A percentile compares a stretch with the other conserved stretches of the same genome.
Conservation (phyloP, 1,284 basidiomycete species). For the Coniferiporia sulphurascens region DNA sequence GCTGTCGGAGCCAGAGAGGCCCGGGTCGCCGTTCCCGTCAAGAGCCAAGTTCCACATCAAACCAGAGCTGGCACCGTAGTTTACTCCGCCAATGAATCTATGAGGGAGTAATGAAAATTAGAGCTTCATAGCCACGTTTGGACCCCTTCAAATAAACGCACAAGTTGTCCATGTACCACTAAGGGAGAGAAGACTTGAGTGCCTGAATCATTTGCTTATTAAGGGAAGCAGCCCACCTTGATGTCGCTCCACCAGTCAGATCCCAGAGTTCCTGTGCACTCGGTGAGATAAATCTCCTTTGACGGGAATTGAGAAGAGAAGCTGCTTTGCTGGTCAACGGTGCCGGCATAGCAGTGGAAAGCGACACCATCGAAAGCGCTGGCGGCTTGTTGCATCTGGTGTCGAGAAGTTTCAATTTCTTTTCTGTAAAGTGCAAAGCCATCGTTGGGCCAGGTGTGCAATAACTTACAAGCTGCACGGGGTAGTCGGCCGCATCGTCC, state of each 20-base stretch:
- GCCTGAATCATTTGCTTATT: background rate
- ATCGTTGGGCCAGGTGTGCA: background rate
- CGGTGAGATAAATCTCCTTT: conserved; percentile 50
- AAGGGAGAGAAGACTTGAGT: conserved; percentile 13
- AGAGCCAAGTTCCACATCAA: conserved; percentile 26
- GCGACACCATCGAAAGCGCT: conserved; percentile 43
- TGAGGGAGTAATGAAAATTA: background rate
- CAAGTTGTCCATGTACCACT: conserved; percentile 77
- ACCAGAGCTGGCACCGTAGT: conserved; percentile 21
- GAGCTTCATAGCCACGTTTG: background rate
- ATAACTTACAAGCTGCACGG: conserved; percentile 32
- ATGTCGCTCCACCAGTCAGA: conserved; percentile 76
- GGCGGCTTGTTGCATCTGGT: conserved; percentile 43
- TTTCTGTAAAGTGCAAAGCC: too few species aligned
- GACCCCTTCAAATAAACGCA: conserved; percentile 28
- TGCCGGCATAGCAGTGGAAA: conserved; percentile 49
- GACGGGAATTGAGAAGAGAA: conserved; percentile 42
- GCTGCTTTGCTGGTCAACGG: conserved; percentile 34
- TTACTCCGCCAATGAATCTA: conserved; percentile 21
- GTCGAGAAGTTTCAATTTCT: conserved; percentile 1
- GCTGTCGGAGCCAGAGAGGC: conserved; percentile 55
- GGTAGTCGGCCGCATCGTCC: conserved; percentile 43
- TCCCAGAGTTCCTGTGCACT: conserved; percentile 44
- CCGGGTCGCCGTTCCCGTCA: conserved; percentile 23
- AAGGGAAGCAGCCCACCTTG: conserved; percentile 41